Evolutionary conservation across 495 filamentous ascomycete species (phyloP).

Genomic region (Hypoxylon rickii): DNA sequence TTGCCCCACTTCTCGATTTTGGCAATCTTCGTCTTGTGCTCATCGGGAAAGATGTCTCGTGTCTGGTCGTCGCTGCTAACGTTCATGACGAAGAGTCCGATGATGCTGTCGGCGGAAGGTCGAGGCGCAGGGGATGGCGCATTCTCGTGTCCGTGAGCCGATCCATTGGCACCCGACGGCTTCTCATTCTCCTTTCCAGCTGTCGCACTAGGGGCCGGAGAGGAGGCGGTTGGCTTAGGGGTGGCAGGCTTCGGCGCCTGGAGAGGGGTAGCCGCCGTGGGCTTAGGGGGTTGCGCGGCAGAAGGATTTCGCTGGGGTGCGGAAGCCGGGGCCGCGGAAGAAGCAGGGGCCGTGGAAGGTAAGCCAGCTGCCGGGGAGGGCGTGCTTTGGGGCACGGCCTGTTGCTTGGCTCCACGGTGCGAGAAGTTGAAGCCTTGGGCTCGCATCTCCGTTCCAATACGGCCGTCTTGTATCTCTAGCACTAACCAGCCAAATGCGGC

Average conservation of each 20-base stretch:
- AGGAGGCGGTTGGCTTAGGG: conserved; percentile 49
- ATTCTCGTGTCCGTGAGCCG: conserved; percentile 53
- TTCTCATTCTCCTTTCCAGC: conserved; percentile 55
- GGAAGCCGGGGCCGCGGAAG: conserved; percentile 36
- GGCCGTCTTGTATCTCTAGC: conserved; percentile 87
- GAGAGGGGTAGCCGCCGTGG: conserved; percentile 43
- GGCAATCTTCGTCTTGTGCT: conserved; percentile 76
- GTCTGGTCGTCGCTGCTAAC: conserved; percentile 77
- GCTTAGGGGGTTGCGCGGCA: conserved; percentile 44
- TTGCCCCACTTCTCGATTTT: conserved; percentile 78
- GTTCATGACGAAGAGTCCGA: conserved; percentile 83
- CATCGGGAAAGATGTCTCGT: conserved; percentile 76
- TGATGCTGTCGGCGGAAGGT: conserved; percentile 54
- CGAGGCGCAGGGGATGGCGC: conserved; percentile 51
- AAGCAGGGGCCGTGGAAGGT: conserved; percentile 43
- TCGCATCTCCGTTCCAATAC: conserved; percentile 97
- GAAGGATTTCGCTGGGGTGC: conserved; percentile 45
- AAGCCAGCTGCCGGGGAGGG: conserved; percentile 44
- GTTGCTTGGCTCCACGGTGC: conserved; percentile 73
- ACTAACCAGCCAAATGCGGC: conserved; percentile 96
- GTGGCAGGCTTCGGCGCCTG: conserved; percentile 58
- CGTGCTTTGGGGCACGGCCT: conserved; percentile 41
- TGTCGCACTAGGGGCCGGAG: conserved; percentile 37
- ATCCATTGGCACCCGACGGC: conserved; percentile 53
- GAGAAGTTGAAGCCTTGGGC: conserved; percentile 99